phyloP scores from a whole-genome alignment of 352 stramenopile genomes.

The Phytopythium boreale region DNA sequence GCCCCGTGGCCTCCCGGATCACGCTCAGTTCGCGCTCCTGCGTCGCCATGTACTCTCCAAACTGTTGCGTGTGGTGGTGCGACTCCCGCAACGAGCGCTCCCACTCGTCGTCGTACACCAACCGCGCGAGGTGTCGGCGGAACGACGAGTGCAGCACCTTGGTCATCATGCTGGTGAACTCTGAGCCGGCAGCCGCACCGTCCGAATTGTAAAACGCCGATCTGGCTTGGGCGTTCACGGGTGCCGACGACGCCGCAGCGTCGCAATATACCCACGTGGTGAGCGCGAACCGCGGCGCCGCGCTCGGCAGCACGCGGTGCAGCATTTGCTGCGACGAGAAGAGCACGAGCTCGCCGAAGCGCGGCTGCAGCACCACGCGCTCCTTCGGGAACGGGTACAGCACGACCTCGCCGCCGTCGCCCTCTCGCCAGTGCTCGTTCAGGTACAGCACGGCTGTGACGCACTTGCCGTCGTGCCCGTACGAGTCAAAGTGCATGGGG shows the following conservation, averaged over 20 bases:
- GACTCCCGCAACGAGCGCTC: slow-evolving; percentile 51
- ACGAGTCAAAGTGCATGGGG: slow-evolving; percentile 84
- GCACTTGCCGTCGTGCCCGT: slow-evolving; percentile 79
- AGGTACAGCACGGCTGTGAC: slow-evolving; percentile 84
- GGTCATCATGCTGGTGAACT: slow-evolving; percentile 30
- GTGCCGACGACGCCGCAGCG: slow-evolving; percentile 12
- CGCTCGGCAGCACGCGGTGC: slow-evolving; percentile 61
- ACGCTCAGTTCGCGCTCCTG: slow-evolving; percentile 48
- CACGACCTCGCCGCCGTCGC: slow-evolving; percentile 76
- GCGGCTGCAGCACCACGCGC: slow-evolving; percentile 43
- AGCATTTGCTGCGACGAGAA: slow-evolving; percentile 82
- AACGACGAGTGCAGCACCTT: slow-evolving; percentile 63
- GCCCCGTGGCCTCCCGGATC: slow-evolving; percentile 41
- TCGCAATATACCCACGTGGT: slow-evolving; percentile 69
- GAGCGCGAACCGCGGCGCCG: slow-evolving; percentile 48
- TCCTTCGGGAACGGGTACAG: slow-evolving; percentile 76
- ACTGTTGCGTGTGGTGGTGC: slow-evolving; percentile 46
- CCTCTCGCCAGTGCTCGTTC: slow-evolving; percentile 69
- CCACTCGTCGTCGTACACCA: slow-evolving; percentile 57
- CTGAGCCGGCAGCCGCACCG: neutral
- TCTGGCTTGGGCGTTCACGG: neutral
- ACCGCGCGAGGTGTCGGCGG: slow-evolving; percentile 59
- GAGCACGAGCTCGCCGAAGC: slow-evolving; percentile 67
- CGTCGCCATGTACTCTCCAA: slow-evolving; percentile 59
- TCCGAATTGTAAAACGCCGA: neutral